phyloP scores from a whole-genome alignment of 108 stramenopile genomes.

The Epithemia pelagica region DNA sequence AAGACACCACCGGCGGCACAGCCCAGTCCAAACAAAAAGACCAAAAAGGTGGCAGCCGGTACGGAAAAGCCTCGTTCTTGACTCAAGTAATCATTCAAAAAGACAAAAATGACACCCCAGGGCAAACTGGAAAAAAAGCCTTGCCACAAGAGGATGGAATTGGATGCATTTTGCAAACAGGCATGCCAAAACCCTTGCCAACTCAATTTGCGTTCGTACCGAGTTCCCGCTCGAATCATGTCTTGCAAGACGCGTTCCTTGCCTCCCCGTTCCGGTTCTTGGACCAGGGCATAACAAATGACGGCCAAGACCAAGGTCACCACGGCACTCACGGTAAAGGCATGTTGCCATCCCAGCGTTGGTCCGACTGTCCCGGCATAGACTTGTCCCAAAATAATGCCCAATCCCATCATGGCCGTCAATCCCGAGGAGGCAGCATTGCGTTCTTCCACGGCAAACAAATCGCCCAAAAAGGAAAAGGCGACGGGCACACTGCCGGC shows the following conservation, averaged over 20 bases:
- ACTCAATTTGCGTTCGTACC: slow-evolving; percentile 62
- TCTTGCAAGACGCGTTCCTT: slow-evolving; percentile 61
- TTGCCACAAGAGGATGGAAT: slow-evolving; percentile 44
- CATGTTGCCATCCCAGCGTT: slow-evolving; percentile 41
- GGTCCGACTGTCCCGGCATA: slow-evolving; percentile 52
- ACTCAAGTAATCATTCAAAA: slow-evolving; percentile 60
- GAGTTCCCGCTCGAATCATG: slow-evolving; percentile 42
- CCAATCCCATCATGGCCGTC: slow-evolving; percentile 72
- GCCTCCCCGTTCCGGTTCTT: slow-evolving; percentile 61
- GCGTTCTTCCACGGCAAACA: slow-evolving; percentile 54
- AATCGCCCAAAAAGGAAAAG: slow-evolving; percentile 62
- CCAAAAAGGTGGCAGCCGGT: slow-evolving; percentile 51
- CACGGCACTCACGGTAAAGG: slow-evolving; percentile 38
- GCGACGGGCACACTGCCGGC: slow-evolving; percentile 57
- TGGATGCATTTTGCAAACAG: slow-evolving; percentile 44
- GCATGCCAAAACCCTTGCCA: slow-evolving; percentile 48
- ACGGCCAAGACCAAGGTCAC: slow-evolving; percentile 28
- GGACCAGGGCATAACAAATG: slow-evolving; percentile 37
- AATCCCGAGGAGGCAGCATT: slow-evolving; percentile 60
- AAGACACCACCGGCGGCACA: slow-evolving; percentile 53
- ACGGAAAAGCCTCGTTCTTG: slow-evolving; percentile 62
- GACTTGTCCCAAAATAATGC: slow-evolving; percentile 59
- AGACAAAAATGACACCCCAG: slow-evolving; percentile 66
- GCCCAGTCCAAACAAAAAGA: slow-evolving; percentile 52
- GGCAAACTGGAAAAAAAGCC: slow-evolving; percentile 58